phyloP scores from a whole-genome alignment of 441 rosid genomes.

The Aquilaria agallochum region DNA sequence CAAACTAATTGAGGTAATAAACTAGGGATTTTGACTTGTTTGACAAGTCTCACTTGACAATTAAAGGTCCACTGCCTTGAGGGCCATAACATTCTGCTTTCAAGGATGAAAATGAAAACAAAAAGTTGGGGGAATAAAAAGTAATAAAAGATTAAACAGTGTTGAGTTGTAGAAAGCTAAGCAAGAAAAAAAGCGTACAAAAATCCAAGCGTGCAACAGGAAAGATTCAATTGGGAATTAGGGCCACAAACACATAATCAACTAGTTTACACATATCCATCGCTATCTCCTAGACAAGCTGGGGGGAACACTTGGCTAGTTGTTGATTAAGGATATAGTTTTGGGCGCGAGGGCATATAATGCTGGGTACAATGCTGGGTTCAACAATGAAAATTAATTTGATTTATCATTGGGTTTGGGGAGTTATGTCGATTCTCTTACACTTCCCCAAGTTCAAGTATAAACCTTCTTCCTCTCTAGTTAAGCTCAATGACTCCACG shows the following conservation, averaged over 20 bases:
- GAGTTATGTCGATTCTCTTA: too few species aligned
- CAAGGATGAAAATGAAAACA: too few species aligned
- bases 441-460: too few species aligned
- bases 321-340: constrained; percentile 54
- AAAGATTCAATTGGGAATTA: constrained; percentile 9
- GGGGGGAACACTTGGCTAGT: constrained; percentile 55
- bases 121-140: too few species aligned
- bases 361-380: constrained; percentile 26
- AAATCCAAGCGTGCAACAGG: constrained; percentile 21
- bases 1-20: too few species aligned
- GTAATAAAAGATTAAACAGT: constrained; percentile 15
- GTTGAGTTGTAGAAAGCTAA: background rate
- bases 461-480: too few species aligned
- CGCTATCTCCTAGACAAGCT: constrained; percentile 14
- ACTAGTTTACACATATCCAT: constrained; percentile 27
- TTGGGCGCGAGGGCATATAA: constrained; percentile 27
- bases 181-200: constrained; percentile 9
- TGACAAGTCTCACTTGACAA: too few species aligned
- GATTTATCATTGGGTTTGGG: constrained; percentile 9
- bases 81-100: too few species aligned
- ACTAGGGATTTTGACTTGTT: too few species aligned
- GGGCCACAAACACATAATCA: constrained; percentile 20
- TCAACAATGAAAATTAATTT: constrained; percentile 35
- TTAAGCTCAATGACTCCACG: too few species aligned
- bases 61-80: too few species aligned